phyloP scores from a whole-genome alignment of 495 filamentous ascomycete species.

The Mytilinidion resinicola region DNA sequence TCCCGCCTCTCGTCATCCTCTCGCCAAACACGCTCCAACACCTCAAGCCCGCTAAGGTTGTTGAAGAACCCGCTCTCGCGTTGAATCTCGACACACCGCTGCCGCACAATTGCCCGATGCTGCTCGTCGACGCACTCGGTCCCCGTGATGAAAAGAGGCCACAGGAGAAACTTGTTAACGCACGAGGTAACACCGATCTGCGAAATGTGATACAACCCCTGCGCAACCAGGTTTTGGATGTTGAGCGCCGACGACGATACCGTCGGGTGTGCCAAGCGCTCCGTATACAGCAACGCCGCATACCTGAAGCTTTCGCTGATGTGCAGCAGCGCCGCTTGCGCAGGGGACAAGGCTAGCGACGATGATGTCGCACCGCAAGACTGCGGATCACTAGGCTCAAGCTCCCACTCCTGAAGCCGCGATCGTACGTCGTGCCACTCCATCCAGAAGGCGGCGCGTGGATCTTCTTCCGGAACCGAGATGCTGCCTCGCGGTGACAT shows the following conservation, averaged over 20 bases:
- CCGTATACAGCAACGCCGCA: slow-evolving; percentile 81
- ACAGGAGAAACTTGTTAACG: slow-evolving; percentile 82
- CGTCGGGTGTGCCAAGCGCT: slow-evolving; percentile 75
- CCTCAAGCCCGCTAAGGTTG: slow-evolving; percentile 76
- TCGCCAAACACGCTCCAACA: slow-evolving; percentile 79
- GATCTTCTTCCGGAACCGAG: slow-evolving; percentile 39
- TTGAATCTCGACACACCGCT: slow-evolving; percentile 79
- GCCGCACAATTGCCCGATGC: slow-evolving; percentile 69
- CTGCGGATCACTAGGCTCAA: slow-evolving; percentile 41
- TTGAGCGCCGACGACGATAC: slow-evolving; percentile 68
- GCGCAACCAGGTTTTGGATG: slow-evolving; percentile 75
- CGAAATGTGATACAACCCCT: slow-evolving; percentile 74
- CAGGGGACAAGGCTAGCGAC: slow-evolving; percentile 42
- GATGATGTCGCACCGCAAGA: slow-evolving; percentile 24
- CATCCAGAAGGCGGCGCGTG: slow-evolving; percentile 65
- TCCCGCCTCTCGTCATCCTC: slow-evolving; percentile 44
- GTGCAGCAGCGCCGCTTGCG: slow-evolving; percentile 44
- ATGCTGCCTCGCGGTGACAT: slow-evolving; percentile 42
- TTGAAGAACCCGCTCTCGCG: slow-evolving; percentile 86
- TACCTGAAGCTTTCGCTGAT: slow-evolving; percentile 86
- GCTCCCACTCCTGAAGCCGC: slow-evolving; percentile 74
- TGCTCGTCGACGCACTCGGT: slow-evolving; percentile 82
- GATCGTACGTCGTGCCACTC: slow-evolving; percentile 79
- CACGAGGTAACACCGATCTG: slow-evolving; percentile 59
- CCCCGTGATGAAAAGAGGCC: slow-evolving; percentile 88